These are phyloP conservation scores for Chlorokybus atmophyticus DNA, from an alignment of 139 green algal species.

Conservation along the genomic window DNA sequence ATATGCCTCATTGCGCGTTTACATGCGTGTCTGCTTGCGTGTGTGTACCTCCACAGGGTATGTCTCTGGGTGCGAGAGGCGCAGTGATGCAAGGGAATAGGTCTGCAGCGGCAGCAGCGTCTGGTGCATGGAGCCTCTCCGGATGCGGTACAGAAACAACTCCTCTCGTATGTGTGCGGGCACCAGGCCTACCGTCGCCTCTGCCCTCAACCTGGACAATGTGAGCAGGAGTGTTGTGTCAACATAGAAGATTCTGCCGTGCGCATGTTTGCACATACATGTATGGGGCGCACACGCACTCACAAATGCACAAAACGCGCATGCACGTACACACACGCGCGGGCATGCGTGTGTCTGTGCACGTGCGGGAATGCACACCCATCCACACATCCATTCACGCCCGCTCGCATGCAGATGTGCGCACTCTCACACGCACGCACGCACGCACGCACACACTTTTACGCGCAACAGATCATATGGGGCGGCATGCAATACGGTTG, in stretches of 20 bases:
- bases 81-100: conserved; percentile 16
- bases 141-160: conserved; percentile 24
- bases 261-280: background rate
- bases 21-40: too few relatives aligned
- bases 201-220: conserved; percentile 22
- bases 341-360: background rate
- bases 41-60: conserved; percentile 12
- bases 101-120: conserved; percentile 21
- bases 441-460: too few relatives aligned
- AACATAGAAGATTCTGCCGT: too few relatives aligned
- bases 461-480: background rate
- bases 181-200: conserved; percentile 7
- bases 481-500: background rate
- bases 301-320: background rate
- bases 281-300: background rate
- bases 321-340: background rate
- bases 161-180: conserved; percentile 22
- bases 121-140: conserved; percentile 25
- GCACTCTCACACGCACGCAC: too few relatives aligned
- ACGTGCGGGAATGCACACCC: background rate
- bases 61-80: conserved; percentile 7
- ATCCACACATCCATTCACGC: too few relatives aligned
- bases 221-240: too few relatives aligned
- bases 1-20: too few relatives aligned
- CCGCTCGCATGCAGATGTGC: too few relatives aligned